Conservation (phyloP, 352 stramenopile genomes). For the Phytophthora sansomeana region DNA sequence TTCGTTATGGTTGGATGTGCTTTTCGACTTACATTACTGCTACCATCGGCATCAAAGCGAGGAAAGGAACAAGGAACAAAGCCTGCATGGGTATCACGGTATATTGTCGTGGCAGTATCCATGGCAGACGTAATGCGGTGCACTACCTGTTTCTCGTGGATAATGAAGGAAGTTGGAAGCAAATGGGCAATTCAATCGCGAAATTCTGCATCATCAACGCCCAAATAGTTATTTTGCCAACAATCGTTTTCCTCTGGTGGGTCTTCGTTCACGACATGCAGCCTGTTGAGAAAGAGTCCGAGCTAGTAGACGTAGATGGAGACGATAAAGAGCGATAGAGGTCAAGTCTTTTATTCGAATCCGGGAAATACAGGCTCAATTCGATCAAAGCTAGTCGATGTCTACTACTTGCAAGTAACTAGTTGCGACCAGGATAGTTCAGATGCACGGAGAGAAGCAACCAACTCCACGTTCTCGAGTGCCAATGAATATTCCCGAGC, state of each 20-base stretch:
- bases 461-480: slow-evolving; percentile 48
- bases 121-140: slow-evolving; percentile 75
- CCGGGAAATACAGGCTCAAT: neutral
- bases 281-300: slow-evolving; percentile 13
- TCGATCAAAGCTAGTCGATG: neutral
- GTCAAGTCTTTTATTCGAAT: neutral
- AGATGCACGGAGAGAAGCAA: slow-evolving; percentile 56
- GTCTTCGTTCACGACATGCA: slow-evolving; percentile 41
- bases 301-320: slow-evolving; percentile 18
- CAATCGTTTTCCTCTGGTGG: slow-evolving; percentile 56
- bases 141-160: slow-evolving; percentile 83
- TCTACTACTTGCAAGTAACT: slow-evolving; percentile 52
- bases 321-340: slow-evolving; percentile 28
- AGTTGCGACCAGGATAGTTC: slow-evolving; percentile 60
- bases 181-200: slow-evolving; percentile 89
- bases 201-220: slow-evolving; percentile 84
- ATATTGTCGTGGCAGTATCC: slow-evolving; percentile 65
- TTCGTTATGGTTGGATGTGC: slow-evolving; percentile 74
- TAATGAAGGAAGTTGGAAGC: slow-evolving; percentile 87
- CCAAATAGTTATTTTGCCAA: slow-evolving; percentile 74
- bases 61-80: slow-evolving; percentile 16
- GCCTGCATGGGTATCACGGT: slow-evolving; percentile 35
- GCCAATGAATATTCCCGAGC: slow-evolving; percentile 58
- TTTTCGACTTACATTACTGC: slow-evolving; percentile 60
- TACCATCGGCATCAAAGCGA: slow-evolving; percentile 25